Base-by-base conservation (phyloP, 306 rosid genomes). In the Begonia loranthoides region DNA sequence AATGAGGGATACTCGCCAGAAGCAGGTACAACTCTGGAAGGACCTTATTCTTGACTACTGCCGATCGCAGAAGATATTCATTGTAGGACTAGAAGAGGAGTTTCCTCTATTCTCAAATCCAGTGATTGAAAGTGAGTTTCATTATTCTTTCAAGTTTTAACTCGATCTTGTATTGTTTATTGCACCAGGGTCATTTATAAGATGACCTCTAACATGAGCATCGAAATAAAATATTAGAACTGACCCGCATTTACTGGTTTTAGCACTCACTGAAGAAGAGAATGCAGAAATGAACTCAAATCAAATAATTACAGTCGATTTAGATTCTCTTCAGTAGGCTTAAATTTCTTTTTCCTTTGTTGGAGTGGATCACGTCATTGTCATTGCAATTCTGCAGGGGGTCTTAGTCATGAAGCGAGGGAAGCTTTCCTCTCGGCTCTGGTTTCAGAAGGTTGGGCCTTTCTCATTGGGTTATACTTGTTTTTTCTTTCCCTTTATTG, bases 11-110 rank as follows among this genome's bases (percentile, higher is more conserved):
- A 88, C 92, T 43, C 82, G 95, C 50, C 95, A 84, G 67, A 88
- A 88, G 73, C 96, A 88, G 67, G 44, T 81, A 50, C 95, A 84
- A 44, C 72, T 88, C 4, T 88, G 95, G 96, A 88, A 81, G 76
- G 96, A 84, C 15, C 96, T 88, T 50, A 84, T 88, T 65, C 64
- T 88, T 54, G 95, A 88, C 62, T 88, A 70, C 55, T 88, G 96
- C 67, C 77, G 56, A 69, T 70, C 78, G 22, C 93, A 79, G 41
- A 81, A 84, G 76, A 57, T 81, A 58, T 88, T 88, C 79, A 77
- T 81, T 9, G 64, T 88, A 58, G 87, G 66, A 19, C 68, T 76
- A 58, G 95, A 77, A 67, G 93, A 84, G 63, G 95, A 88, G 15
- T 84, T 88, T 66, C 87, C 86, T 38, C 66, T 88, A 4, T 88